A percentile compares a stretch with the other conserved stretches of the same genome.
Evolutionary conservation across 1,284 basidiomycete species (phyloP).

Genomic region (Puccinia polysora): DNA sequence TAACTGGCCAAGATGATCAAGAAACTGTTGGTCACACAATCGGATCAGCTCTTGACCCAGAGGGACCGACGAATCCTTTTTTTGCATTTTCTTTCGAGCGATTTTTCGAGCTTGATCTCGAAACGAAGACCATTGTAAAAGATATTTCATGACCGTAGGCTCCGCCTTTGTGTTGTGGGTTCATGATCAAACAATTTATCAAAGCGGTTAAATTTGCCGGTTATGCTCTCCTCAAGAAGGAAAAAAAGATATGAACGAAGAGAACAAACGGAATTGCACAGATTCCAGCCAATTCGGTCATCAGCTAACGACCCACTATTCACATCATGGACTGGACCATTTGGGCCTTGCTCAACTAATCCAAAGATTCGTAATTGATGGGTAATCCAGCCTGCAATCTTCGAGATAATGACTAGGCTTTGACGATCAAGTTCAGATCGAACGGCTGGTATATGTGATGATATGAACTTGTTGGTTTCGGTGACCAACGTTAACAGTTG

Average conservation of each 20-base stretch:
- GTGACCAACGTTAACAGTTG: conserved; percentile 76
- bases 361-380: conserved; percentile 92
- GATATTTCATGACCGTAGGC: conserved; percentile 80
- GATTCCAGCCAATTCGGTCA: conserved; percentile 57
- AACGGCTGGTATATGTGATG: conserved; percentile 49
- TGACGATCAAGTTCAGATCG: conserved; percentile 46
- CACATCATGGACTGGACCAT: too few relatives aligned
- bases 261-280: conserved; percentile 49
- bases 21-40: conserved; percentile 46
- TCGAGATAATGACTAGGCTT: conserved; percentile 62
- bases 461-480: conserved; percentile 82
- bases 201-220: not conserved
- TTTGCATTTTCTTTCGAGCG: conserved; percentile 60
- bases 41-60: conserved; percentile 49
- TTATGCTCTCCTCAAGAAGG: conserved; percentile 25
- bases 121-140: conserved; percentile 79
- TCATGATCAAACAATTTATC: too few relatives aligned
- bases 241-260: conserved; percentile 21
- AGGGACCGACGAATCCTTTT: conserved; percentile 40
- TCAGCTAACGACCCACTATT: too few relatives aligned
- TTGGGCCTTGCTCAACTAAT: conserved; percentile 68
- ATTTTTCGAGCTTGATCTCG: conserved; percentile 79
- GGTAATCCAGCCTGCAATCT: conserved; percentile 79
- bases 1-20: not conserved
- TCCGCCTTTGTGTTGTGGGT: conserved; percentile 68